Evolutionary conservation across 192 early-diverging fungal genomes (phyloP).

Genomic region (Coemansia sp.): DNA sequence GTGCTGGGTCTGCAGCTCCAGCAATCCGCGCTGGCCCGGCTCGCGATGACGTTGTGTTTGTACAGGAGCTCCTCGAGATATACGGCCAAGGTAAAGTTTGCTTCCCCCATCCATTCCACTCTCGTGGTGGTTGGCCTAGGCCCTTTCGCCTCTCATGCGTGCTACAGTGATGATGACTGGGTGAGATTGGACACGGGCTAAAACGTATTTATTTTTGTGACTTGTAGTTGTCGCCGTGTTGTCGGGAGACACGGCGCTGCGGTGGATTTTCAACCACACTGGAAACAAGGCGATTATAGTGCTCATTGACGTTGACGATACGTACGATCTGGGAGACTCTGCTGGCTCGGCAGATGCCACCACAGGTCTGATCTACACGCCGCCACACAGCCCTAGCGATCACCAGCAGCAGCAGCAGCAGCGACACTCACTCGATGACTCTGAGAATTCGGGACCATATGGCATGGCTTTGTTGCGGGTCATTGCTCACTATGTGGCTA

Average conservation of each 20-base stretch:
- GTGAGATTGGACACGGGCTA: neutral
- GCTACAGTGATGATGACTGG: neutral
- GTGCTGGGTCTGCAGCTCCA: constrained; percentile 20
- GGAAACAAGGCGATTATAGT: constrained; percentile 44
- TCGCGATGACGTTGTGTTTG: constrained; percentile 52
- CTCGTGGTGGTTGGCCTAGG: neutral
- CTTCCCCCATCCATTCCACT: neutral
- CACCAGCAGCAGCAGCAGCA: neutral
- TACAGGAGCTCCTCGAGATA: constrained; percentile 54
- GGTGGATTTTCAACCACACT: constrained; percentile 50
- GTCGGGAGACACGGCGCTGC: constrained; percentile 50
- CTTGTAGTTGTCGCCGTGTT: constrained; percentile 51
- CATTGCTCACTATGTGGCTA: constrained; percentile 52
- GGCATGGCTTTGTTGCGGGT: constrained; percentile 48
- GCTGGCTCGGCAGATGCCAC: constrained; percentile 6
- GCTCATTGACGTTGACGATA: constrained; percentile 54
- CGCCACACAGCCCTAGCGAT: constrained; percentile 34
- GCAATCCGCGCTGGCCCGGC: constrained; percentile 42
- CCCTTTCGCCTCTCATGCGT: neutral
- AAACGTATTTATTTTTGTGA: neutral
- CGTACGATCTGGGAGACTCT: constrained; percentile 26
- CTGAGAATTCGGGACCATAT: constrained; percentile 41
- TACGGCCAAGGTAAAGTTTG: constrained; percentile 46
- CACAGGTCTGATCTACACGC: constrained; percentile 45
- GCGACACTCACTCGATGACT: constrained; percentile 8